These are phyloP conservation scores for Candida pseudoglaebosa DNA, from an alignment of 805 yeast genomes.

Conservation along the genomic window DNA sequence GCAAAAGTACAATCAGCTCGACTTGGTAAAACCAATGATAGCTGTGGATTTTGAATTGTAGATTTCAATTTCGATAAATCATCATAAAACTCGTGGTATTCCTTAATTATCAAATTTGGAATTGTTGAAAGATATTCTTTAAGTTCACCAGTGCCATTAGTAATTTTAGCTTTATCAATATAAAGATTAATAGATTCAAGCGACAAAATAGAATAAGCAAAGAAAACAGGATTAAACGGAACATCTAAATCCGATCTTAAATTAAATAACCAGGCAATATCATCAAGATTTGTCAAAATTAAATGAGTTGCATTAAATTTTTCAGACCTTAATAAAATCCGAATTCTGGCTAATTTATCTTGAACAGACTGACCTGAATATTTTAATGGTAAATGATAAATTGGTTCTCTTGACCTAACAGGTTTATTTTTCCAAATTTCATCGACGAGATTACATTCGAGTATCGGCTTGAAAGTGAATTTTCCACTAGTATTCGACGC, in stretches of 20 bases:
- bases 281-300: slow-evolving; percentile 74
- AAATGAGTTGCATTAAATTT: slow-evolving; percentile 28
- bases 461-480: slow-evolving; percentile 28
- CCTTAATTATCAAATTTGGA: slow-evolving; percentile 34
- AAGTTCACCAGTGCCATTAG: slow-evolving; percentile 23
- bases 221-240: slow-evolving; percentile 83
- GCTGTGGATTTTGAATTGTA: slow-evolving; percentile 13
- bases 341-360: slow-evolving; percentile 25
- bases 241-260: slow-evolving; percentile 75
- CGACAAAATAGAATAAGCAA: slow-evolving; percentile 50
- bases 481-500: slow-evolving; percentile 15
- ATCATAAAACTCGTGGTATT: slow-evolving; percentile 56
- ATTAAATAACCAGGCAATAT: slow-evolving; percentile 87
- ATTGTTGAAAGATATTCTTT: slow-evolving; percentile 23
- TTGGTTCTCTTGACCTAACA: slow-evolving; percentile 27
- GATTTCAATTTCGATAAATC: slow-evolving; percentile 39
- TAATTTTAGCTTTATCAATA: slow-evolving; percentile 44
- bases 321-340: slow-evolving; percentile 25
- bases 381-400: slow-evolving; percentile 25
- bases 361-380: slow-evolving; percentile 32
- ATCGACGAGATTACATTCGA: slow-evolving; percentile 32
- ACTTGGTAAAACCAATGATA: slow-evolving; percentile 28
- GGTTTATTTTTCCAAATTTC: slow-evolving; percentile 40
- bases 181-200: slow-evolving; percentile 44
- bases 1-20: slow-evolving; percentile 30